Percentiles rank a stretch among this genome's conserved stretches.
phyloP scores from a whole-genome alignment of 106 monocot species.

The Vanilla planifolia region DNA sequence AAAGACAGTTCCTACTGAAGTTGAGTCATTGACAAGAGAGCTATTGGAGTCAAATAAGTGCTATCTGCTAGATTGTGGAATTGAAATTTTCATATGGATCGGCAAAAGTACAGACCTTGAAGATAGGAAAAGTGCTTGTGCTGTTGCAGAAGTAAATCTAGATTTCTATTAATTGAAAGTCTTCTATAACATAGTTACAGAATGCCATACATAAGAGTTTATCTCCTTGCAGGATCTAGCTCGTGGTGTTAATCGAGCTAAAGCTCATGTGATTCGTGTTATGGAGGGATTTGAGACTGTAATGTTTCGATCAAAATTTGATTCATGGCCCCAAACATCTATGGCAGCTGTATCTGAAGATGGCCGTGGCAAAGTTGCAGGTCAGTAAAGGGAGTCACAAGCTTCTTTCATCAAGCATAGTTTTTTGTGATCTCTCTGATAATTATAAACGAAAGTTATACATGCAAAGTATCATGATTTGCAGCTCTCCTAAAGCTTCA shows the following conservation, averaged over 20 bases:
- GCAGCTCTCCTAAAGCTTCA: constrained; percentile 85
- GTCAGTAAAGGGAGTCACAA: constrained; percentile 15
- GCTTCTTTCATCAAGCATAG: neutral
- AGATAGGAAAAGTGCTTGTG: constrained; percentile 34
- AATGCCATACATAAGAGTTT: neutral
- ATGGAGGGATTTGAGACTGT: constrained; percentile 87
- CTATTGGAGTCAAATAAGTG: constrained; percentile 45
- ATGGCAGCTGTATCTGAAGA: constrained; percentile 64
- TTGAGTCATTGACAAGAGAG: constrained; percentile 31
- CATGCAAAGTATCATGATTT: neutral
- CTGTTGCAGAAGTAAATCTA: constrained; percentile 39
- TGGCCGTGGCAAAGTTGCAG: constrained; percentile 92
- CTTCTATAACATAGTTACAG: neutral
- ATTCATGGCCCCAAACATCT: constrained; percentile 48
- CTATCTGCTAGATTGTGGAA: constrained; percentile 39
- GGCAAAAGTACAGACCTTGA: constrained; percentile 38
- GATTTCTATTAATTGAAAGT: neutral
- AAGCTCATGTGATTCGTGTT: constrained; percentile 51
- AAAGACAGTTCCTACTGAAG: constrained; percentile 20
- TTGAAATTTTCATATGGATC: constrained; percentile 52
- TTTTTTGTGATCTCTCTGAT: neutral
- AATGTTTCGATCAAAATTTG: constrained; percentile 49
- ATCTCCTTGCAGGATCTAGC: constrained; percentile 41
- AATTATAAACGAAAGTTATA: neutral
- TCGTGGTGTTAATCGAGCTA: constrained; percentile 25